Evolutionary conservation across 164 flowering plant species (phyloP).

Genomic region (Euptelea pleiosperma): DNA sequence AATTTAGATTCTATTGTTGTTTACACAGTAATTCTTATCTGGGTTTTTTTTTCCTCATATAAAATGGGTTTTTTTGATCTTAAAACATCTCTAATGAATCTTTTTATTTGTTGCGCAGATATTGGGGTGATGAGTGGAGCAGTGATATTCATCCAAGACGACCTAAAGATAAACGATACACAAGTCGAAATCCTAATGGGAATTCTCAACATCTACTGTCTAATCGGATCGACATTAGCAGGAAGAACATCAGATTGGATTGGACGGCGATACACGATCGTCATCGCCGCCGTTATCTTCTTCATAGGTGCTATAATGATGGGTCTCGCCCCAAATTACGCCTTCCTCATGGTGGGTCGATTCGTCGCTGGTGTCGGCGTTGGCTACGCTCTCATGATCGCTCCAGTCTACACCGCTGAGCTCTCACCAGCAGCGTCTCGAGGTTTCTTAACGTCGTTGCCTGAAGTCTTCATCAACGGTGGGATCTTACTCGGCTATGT

Average conservation of each 20-base stretch:
- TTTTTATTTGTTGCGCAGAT: conserved; percentile 25
- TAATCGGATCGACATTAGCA: conserved; percentile 43
- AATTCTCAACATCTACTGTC: conserved; percentile 35
- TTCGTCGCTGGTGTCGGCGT: conserved; percentile 51
- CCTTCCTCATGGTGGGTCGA: conserved; percentile 49
- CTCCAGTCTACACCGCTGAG: conserved; percentile 55
- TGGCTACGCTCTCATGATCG: conserved; percentile 49
- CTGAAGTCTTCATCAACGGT: conserved; percentile 45
- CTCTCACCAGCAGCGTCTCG: conserved; percentile 45
- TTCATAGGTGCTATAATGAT: conserved; percentile 42
- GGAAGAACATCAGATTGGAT: conserved; percentile 58
- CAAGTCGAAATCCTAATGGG: conserved; percentile 38
- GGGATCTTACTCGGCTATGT: conserved; percentile 31
- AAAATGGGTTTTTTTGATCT: not conserved
- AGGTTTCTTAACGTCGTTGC: conserved; percentile 49
- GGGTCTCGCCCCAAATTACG: conserved; percentile 47
- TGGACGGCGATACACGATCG: conserved; percentile 52
- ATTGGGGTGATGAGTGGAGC: conserved; percentile 69
- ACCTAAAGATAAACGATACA: conserved; percentile 27
- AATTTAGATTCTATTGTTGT: not conserved
- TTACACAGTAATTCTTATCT: too few relatives aligned
- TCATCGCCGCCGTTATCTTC: conserved; percentile 39
- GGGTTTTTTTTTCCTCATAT: not conserved
- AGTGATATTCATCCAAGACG: conserved; percentile 31
- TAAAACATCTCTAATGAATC: too few relatives aligned